These are phyloP conservation scores for Euryodendron excelsum DNA, from an alignment of 148 eudicot species.

Conservation along the genomic window DNA sequence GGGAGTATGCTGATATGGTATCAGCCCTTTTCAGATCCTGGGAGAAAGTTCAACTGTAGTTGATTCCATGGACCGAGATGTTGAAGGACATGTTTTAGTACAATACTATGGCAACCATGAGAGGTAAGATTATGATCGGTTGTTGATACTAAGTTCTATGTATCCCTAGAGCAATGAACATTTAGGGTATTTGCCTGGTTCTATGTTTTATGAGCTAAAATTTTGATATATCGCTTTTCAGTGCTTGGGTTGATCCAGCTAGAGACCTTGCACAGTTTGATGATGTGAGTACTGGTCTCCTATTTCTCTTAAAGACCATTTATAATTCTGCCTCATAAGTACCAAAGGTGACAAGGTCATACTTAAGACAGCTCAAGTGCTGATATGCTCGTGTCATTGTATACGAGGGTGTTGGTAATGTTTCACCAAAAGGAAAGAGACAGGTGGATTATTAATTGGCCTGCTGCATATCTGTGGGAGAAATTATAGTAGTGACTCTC, in stretches of 20 bases:
- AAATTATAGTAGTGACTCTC: background rate
- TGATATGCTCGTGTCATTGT: background rate
- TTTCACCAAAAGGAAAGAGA: background rate
- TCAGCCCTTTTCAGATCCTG: constrained; percentile 14
- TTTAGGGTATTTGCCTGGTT: background rate
- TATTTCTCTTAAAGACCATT: background rate
- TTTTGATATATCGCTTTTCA: constrained; percentile 9
- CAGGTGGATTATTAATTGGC: background rate
- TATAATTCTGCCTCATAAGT: background rate
- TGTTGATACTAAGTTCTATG: background rate
- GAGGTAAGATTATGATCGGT: constrained; percentile 4
- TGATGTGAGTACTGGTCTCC: constrained; percentile 16
- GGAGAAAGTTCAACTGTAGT: constrained; percentile 7
- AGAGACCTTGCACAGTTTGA: constrained; percentile 20
- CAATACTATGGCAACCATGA: constrained; percentile 15
- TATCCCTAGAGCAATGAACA: background rate
- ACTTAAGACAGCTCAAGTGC: too few relatives aligned
- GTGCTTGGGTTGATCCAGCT: constrained; percentile 31
- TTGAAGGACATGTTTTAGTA: constrained; percentile 12
- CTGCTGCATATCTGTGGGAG: too few relatives aligned
- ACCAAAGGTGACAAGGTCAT: background rate
- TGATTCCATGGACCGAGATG: background rate
- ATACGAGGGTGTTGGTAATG: background rate
- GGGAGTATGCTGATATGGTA: background rate
- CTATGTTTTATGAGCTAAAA: background rate